Conservation (phyloP, 192 early-diverging fungal species). For the Globomyces pollinis-pini region DNA sequence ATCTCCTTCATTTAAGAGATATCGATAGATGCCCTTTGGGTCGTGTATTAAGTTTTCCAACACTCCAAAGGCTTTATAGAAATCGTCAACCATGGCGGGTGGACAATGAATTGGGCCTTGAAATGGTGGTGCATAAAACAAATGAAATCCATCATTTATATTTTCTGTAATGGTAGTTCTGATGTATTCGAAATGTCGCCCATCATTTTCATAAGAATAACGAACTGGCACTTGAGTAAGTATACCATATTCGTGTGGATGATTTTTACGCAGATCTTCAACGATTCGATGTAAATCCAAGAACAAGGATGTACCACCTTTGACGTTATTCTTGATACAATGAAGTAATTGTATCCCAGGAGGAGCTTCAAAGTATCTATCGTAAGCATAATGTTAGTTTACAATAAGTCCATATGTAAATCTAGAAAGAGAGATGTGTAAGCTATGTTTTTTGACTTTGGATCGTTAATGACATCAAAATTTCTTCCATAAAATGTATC, state of each 20-base stretch:
- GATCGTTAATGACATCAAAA: slow-evolving; percentile 71
- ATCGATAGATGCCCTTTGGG: slow-evolving; percentile 44
- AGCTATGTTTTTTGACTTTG: slow-evolving; percentile 74
- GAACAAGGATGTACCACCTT: slow-evolving; percentile 67
- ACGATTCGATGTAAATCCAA: slow-evolving; percentile 67
- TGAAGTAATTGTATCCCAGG: slow-evolving; percentile 77
- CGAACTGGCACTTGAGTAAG: slow-evolving; percentile 55
- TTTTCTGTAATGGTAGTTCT: slow-evolving; percentile 53
- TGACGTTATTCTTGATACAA: slow-evolving; percentile 66
- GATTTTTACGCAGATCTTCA: slow-evolving; percentile 40
- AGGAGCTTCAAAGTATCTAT: slow-evolving; percentile 73
- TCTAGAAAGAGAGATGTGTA: slow-evolving; percentile 73
- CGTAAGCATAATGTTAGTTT: too few species aligned
- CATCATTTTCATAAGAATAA: slow-evolving; percentile 74
- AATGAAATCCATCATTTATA: slow-evolving; percentile 34
- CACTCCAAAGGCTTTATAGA: slow-evolving; percentile 57
- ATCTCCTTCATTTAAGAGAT: slow-evolving; percentile 60
- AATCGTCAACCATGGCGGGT: slow-evolving; percentile 34
- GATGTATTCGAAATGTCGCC: slow-evolving; percentile 64
- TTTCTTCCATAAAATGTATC: slow-evolving; percentile 70
- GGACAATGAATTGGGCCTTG: slow-evolving; percentile 61
- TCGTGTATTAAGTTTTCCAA: slow-evolving; percentile 56
- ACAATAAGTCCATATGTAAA: slow-evolving; percentile 84
- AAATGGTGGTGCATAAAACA: slow-evolving; percentile 80
- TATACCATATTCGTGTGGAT: slow-evolving; percentile 55